Evolutionary conservation across 805 yeast genomes (phyloP).

Genomic region (Yamadazyma paraphyllophila): DNA sequence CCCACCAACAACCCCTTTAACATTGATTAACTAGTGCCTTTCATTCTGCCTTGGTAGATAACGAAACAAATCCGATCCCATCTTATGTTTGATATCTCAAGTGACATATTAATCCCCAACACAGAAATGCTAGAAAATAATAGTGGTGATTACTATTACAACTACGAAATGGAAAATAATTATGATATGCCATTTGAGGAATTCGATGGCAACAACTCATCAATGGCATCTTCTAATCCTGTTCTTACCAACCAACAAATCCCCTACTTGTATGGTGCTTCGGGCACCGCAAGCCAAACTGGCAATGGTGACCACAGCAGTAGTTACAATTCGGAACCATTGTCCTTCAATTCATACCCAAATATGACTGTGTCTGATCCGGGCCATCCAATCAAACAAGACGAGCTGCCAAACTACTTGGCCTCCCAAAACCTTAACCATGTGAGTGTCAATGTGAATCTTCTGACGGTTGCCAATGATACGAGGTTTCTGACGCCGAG

Average conservation of each 20-base stretch:
- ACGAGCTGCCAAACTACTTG: not conserved
- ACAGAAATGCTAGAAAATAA: conserved; percentile 13
- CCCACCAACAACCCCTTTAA: not conserved
- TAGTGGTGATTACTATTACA: conserved; percentile 12
- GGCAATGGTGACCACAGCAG: not conserved
- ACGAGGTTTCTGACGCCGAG: conserved; percentile 12
- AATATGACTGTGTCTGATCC: not conserved
- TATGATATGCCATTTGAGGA: conserved; percentile 11
- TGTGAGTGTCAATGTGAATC: conserved; percentile 11
- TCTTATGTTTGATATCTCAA: conserved; percentile 14
- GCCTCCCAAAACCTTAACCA: conserved; percentile 1
- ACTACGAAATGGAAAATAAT: conserved; percentile 5
- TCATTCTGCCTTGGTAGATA: not conserved
- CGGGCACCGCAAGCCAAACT: not conserved
- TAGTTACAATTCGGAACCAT: not conserved
- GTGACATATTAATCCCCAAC: conserved; percentile 14
- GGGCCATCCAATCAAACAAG: not conserved
- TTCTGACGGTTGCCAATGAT: conserved; percentile 4
- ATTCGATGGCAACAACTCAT: not conserved
- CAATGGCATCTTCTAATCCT: not conserved
- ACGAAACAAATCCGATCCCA: not conserved
- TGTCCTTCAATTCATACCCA: not conserved
- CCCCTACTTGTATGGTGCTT: not conserved
- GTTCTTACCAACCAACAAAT: conserved; percentile 1
- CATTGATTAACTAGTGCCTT: not conserved